Conservation (phyloP, 257 asterid genomes). For the Salvia splendens region DNA sequence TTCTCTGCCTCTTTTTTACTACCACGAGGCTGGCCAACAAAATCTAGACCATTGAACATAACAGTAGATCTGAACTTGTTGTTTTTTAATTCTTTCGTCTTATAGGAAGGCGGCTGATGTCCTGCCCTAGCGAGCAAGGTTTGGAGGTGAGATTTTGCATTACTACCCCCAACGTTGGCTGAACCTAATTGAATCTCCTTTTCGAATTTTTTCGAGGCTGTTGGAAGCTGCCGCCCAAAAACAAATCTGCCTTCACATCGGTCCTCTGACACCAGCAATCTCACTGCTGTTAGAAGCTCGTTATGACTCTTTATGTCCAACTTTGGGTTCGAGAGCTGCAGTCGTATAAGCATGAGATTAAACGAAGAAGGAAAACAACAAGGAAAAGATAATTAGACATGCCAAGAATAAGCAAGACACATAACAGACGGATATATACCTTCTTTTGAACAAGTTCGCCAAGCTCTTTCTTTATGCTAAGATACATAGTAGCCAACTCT, state of each 20-base stretch:
- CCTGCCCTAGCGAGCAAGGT: constrained; percentile 77
- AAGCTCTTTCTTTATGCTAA: constrained; percentile 69
- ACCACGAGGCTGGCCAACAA: constrained; percentile 66
- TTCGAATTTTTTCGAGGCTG: constrained; percentile 44
- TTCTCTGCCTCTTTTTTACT: constrained; percentile 95
- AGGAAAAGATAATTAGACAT: neutral
- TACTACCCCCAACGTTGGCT: constrained; percentile 45
- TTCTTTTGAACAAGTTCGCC: constrained; percentile 74
- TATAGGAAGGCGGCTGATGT: constrained; percentile 71
- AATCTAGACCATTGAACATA: constrained; percentile 75
- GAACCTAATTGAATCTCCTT: constrained; percentile 37
- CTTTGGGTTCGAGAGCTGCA: constrained; percentile 78
- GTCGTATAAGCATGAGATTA: constrained; percentile 30
- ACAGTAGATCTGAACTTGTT: constrained; percentile 74
- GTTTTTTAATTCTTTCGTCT: constrained; percentile 60
- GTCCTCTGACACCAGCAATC: constrained; percentile 78
- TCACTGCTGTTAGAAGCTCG: constrained; percentile 75
- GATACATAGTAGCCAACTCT: constrained; percentile 62
- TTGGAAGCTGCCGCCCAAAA: constrained; percentile 57
- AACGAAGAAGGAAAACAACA: constrained; percentile 25
- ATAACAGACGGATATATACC: constrained; percentile 39
- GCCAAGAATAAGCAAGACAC: neutral
- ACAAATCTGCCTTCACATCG: constrained; percentile 88
- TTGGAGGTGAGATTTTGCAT: constrained; percentile 76
- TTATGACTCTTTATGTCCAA: constrained; percentile 47